A percentile compares a stretch with the other conserved stretches of the same genome.
phyloP scores from a whole-genome alignment of 2,329 filamentous ascomycete genomes.

The Didymella exigua region DNA sequence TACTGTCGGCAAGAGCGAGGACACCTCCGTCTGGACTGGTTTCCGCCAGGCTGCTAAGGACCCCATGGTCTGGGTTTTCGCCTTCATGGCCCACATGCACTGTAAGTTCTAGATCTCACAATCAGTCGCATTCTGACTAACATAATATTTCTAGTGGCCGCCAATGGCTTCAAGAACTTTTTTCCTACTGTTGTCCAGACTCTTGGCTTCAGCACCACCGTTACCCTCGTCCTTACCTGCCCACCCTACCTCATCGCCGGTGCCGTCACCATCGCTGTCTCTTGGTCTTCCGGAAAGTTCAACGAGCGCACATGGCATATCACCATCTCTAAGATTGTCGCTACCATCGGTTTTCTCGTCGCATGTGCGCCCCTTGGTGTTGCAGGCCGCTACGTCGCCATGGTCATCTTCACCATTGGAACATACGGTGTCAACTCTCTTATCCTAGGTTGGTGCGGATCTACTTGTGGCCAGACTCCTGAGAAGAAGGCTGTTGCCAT shows the following conservation, averaged over 20 bases:
- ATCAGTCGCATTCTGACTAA: no score
- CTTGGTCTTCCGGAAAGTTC: slow-evolving; percentile 73
- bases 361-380: slow-evolving; percentile 61
- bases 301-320: slow-evolving; percentile 75
- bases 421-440: slow-evolving; percentile 50
- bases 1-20: slow-evolving; percentile 49
- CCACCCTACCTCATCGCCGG: slow-evolving; percentile 57
- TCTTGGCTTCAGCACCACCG: slow-evolving; percentile 61
- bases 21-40: slow-evolving; percentile 47
- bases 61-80: slow-evolving; percentile 50
- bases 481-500: slow-evolving; percentile 55
- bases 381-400: slow-evolving; percentile 70
- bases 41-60: slow-evolving; percentile 49
- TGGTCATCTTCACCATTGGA: slow-evolving; percentile 59
- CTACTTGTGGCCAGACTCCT: slow-evolving; percentile 51
- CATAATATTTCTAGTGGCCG: no score
- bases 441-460: slow-evolving; percentile 54
- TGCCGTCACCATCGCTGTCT: slow-evolving; percentile 67
- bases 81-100: slow-evolving; percentile 49
- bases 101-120: no score
- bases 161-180: slow-evolving; percentile 55
- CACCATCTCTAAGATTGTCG: slow-evolving; percentile 64
- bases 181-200: slow-evolving; percentile 69
- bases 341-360: slow-evolving; percentile 69
- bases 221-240: slow-evolving; percentile 57